Evolutionary conservation across 768 basidiomycete species (phyloP).

Genomic region (Lentinula detonsa): DNA sequence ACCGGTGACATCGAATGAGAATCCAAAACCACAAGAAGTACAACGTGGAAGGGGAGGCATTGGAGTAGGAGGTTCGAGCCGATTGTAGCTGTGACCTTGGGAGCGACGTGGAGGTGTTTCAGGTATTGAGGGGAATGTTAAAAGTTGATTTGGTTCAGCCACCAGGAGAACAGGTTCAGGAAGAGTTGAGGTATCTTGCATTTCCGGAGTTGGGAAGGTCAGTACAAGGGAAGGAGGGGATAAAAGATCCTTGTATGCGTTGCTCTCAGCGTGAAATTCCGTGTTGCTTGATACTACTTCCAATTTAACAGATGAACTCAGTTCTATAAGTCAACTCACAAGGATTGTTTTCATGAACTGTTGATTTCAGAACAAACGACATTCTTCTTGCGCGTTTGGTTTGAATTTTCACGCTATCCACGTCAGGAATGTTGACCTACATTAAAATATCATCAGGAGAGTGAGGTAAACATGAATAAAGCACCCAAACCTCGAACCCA

Average conservation of each 20-base stretch:
- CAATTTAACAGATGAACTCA: background rate
- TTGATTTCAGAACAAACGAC: constrained; percentile 1
- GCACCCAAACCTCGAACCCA: background rate
- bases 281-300: background rate
- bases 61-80: background rate
- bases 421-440: background rate
- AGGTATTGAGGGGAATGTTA: background rate
- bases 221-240: constrained; percentile 1
- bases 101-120: constrained; percentile 2
- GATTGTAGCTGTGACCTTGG: background rate
- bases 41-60: constrained; percentile 3
- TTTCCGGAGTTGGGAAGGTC: constrained; percentile 4
- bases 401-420: background rate
- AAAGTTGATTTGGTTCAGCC: background rate
- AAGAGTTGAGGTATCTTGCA: background rate
- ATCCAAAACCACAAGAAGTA: constrained; percentile 1
- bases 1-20: background rate
- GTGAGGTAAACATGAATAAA: background rate
- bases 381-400: background rate
- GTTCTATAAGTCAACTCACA: background rate
- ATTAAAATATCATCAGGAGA: background rate
- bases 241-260: background rate
- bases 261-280: background rate
- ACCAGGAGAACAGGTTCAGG: background rate
- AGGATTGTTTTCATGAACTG: background rate